Evolutionary conservation across 306 rosid genomes (phyloP).

Genomic region (Nissolia schottii): DNA sequence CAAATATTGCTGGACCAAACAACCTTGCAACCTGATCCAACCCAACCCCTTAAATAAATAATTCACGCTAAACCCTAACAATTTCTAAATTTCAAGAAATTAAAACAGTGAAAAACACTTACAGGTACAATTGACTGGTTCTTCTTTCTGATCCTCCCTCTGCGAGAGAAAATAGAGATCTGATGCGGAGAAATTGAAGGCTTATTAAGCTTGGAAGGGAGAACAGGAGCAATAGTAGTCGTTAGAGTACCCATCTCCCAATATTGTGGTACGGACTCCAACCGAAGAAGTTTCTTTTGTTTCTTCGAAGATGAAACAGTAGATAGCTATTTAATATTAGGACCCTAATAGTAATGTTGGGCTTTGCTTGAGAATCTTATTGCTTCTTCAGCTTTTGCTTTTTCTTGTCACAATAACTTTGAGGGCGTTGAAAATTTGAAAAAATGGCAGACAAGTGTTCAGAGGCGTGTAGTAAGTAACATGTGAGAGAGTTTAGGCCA

Average conservation of each 20-base stretch:
- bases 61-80: neutral
- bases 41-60: conserved; percentile 10
- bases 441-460: neutral
- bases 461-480: conserved; percentile 44
- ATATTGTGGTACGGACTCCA: conserved; percentile 17
- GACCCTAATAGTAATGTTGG: no score
- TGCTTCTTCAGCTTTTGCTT: neutral
- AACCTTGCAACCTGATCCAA: conserved; percentile 72
- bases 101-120: neutral
- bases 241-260: conserved; percentile 59
- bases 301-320: neutral
- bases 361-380: conserved; percentile 3
- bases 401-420: conserved; percentile 5
- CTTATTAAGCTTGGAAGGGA: conserved; percentile 42
- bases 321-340: no score
- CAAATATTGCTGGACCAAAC: conserved; percentile 91
- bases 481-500: neutral
- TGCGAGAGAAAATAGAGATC: conserved; percentile 16
- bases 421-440: neutral
- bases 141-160: conserved; percentile 40
- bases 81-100: neutral
- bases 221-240: conserved; percentile 42
- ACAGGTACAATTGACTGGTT: conserved; percentile 60
- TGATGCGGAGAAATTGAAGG: conserved; percentile 37
- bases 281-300: neutral